Evolutionary conservation across 129 eudicot species (phyloP), one percentile per base, ranked within the genome.

Genomic region (Sambucus nigra): DNA sequence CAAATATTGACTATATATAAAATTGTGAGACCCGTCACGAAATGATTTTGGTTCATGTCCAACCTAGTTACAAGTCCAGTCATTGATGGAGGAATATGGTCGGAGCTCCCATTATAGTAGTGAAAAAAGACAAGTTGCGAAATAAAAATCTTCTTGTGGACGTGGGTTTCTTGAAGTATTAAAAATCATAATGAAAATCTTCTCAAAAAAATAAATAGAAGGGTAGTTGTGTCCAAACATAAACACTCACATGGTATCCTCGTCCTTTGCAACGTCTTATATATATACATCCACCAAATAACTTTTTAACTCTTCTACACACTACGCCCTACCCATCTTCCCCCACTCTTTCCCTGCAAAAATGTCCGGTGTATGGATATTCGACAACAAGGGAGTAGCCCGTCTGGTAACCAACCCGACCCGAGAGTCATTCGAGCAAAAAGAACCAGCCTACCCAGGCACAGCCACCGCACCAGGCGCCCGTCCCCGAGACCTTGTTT

Each of bases 281-380:
- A 50, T 17, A 53, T 29, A 19, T 7, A 14, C 24, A 31, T 17
- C 44, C 14, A 5, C 42, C 59, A 1, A 7, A 2, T 5, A 42
- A 17, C 59, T 53, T 53, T 53, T 53, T 22, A 42, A 28, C 59
- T 53, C 29, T 32, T 25, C 3, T 31, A 16, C 16, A 6, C n/a
- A 24, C 29, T 40, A 40, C 46, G 13, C 9, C 32, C 18, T 25
- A 6, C 38, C 15, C 17, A n/a, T 28, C 6, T 16, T 17, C 45
- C 27, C 29, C 17, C 22, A 21, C 55, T 29, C 31, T 38, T 39
- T 42, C 22, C 28, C 67, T 25, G n/a, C 42, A 59, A 59, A 50
- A 22, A 69, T 69, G 75, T 69, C 75, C 59, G 75, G 75, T 3
- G 75, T 69, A 5, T 69, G 75, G 75, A 26, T 69, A 17, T 69